These are phyloP conservation scores for Paramecium octaurelia DNA, from an alignment of 73 alveolate genomes.

Conservation along the genomic window DNA sequence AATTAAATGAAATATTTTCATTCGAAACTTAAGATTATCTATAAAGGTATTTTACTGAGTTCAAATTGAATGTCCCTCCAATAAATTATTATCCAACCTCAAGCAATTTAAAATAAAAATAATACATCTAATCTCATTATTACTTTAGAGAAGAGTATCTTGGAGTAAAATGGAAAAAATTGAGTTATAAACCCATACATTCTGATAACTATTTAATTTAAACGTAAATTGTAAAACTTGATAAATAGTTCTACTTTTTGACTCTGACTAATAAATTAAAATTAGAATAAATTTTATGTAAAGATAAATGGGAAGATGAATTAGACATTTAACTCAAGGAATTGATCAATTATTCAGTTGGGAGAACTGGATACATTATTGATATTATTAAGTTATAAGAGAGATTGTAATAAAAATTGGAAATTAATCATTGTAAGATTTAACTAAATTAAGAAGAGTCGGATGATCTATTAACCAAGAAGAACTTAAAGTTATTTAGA, in stretches of 20 bases:
- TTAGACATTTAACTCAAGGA: neutral
- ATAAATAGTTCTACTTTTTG: neutral
- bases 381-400: neutral
- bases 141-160: neutral
- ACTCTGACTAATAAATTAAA: neutral
- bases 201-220: neutral
- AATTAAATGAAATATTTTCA: neutral
- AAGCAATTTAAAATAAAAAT: neutral
- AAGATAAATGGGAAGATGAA: conserved; percentile 10
- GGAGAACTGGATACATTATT: conserved; percentile 13
- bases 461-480: neutral
- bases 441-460: neutral
- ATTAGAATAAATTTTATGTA: neutral
- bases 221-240: neutral
- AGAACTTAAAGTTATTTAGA: neutral
- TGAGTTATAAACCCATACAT: neutral
- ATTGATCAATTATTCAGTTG: neutral
- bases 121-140: neutral
- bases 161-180: neutral
- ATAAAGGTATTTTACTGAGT: neutral
- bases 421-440: neutral
- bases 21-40: neutral
- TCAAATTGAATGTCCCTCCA: neutral
- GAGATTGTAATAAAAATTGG: neutral
- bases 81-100: neutral